phyloP scores from a whole-genome alignment of 176 grass and related monocot species.

The Ensete ventricosum region DNA sequence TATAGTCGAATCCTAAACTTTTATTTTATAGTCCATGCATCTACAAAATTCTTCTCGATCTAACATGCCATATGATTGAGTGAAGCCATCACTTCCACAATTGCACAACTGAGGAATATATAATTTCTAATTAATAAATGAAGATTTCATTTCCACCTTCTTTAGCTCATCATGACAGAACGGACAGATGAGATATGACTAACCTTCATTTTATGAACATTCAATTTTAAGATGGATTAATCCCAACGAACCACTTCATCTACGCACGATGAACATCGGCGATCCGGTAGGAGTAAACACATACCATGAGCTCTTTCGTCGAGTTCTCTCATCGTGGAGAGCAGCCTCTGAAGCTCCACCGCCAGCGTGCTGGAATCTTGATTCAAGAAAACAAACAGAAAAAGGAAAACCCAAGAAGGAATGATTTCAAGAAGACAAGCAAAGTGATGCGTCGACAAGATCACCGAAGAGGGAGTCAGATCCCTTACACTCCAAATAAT shows the following conservation, averaged over 20 bases:
- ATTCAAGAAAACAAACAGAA: constrained; percentile 12
- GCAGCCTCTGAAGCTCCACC: constrained; percentile 76
- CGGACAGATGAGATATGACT: neutral
- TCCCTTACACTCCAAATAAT: constrained; percentile 78
- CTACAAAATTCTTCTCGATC: neutral
- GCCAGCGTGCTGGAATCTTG: constrained; percentile 89
- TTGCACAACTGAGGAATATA: neutral
- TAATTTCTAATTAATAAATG: too few species aligned
- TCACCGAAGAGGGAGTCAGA: neutral
- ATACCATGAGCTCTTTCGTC: constrained; percentile 93
- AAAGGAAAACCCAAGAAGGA: neutral
- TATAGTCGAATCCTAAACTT: neutral
- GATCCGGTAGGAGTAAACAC: neutral
- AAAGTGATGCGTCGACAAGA: neutral
- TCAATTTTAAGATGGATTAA: too few species aligned
- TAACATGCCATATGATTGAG: neutral
- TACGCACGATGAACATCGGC: too few species aligned
- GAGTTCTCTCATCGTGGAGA: constrained; percentile 94
- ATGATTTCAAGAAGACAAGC: neutral
- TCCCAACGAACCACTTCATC: too few species aligned
- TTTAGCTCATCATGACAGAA: neutral
- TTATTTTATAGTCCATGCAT: neutral
- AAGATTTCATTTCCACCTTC: neutral
- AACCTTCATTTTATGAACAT: too few species aligned
- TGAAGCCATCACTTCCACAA: neutral